Base-by-base conservation (phyloP, 2,329 filamentous ascomycete genomes). In the Diaporthe velutina region DNA sequence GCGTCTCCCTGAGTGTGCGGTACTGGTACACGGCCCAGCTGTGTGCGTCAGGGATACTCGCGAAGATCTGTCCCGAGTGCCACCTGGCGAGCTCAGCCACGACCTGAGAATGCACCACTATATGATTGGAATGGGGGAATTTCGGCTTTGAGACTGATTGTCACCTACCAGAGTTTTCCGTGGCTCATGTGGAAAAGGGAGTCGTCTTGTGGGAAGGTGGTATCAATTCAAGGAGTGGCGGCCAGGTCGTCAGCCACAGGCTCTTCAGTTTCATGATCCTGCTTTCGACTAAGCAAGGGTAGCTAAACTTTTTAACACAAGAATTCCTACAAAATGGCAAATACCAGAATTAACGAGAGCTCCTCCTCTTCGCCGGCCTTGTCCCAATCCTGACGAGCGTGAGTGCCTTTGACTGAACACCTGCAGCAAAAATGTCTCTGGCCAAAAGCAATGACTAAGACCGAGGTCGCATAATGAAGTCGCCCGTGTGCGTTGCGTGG, bases 1-100 rank as follows among this genome's bases (percentile, higher is more conserved):
- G 60, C 28, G 40, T 66, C 17, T 9, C 40, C n/a, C 19, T 66
- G 40, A 66, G 60, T 15, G 60, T 66, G 28, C 60, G 60, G 60
- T 66, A 66, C 60, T 66, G 60, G 60, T 66, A 66, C 42, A 66
- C 60, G 60, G 48, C 9, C 60, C 60, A 66, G 25, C 22, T 66
- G 40, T 66, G 60, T n/a, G 28, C 17, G 40, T 48, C 60, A 48
- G 60, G 40, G 12, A 3, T 48, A 17, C 40, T 66, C 2, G 19
- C 40, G 19, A 66, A 33, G 19, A 9, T 66, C 4, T 66, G 60
- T 22, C 40, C 40, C 25, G 10, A 15, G 19, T 66, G 60, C 17
- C 13, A 17, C 38, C 4, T 22, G 15, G 8, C n/a, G 35, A 25
- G 4, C 58, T 17, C 58, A n/a, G 15, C 17, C 22, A 3, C 42